Base-by-base conservation (phyloP, 805 yeast genomes). In the Pichia sporocuriosa region DNA sequence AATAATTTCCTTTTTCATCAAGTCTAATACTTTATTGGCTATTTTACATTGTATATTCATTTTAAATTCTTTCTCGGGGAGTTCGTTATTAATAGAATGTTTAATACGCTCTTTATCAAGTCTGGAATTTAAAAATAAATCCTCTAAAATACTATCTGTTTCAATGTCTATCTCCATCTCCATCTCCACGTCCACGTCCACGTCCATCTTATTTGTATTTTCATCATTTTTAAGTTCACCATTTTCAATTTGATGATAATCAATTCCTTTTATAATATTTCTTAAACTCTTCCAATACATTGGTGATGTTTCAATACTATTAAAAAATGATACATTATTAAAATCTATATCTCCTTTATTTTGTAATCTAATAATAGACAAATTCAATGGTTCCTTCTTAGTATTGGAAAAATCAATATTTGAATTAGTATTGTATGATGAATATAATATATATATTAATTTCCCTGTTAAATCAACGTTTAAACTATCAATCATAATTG, bases 221-320 rank as follows among this genome's bases (percentile, higher is more conserved):
- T 6, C 30, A 24, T 24, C 11, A 8, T 24, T 24, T 24, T 11
- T 24, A 11, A 8, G 11, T 24, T 11, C 26, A 8, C 26, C 26
- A 8, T 24, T 24, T 24, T 24, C 25, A 24, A 22, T 20, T 13
- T 7, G 23, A 9, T 15, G 25, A 16, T 12, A 25, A 7, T 32
- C 13, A 22, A 29, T 6, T 4, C 38, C 17, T 12, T 16, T 9
- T 23, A 32, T 6, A 13, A 39, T 5, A 4, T 13, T 12, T 12
- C 32, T 27, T 29, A 46, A 23, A 15, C 46, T 37, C n/a, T 32
- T 32, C 37, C 37, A 37, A 35, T 39, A 46, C 11, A 33, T 24
- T n/a, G 52, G 52, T 4, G 43, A 37, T 10, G 45, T 35, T 11
- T 37, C 42, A 8, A 49, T 27, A 24, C 44, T 38, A 23, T 47